Percentiles rank a stretch among this genome's conserved stretches.
phyloP scores from a whole-genome alignment of 257 asterid species.

The Solanum clarkiae region DNA sequence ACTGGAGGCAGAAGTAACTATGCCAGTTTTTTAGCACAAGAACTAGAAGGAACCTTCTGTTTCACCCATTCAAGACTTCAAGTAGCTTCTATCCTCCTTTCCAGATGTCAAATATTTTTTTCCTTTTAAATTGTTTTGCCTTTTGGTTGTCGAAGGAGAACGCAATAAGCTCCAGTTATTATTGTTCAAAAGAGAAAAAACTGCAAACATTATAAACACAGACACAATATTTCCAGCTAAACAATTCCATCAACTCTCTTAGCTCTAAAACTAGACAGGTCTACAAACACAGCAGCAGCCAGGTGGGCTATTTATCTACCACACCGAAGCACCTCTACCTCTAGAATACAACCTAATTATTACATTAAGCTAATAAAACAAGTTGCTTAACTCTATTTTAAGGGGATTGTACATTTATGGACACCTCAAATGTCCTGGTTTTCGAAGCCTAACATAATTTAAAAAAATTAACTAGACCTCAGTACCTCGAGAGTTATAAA shows the following conservation, averaged over 20 bases:
- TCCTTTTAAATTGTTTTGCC: not conserved
- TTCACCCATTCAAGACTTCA: not conserved
- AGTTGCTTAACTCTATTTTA: not conserved
- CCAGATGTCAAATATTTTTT: not conserved
- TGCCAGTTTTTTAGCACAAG: not conserved
- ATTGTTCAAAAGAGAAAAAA: not conserved
- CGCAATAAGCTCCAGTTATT: not conserved
- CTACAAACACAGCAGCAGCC: not conserved
- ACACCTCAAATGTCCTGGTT: not conserved
- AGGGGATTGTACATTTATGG: not conserved
- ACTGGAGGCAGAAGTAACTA: not conserved
- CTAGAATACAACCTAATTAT: not conserved
- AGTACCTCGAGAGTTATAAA: conserved; percentile 68
- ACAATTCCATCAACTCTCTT: not conserved
- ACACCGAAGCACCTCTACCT: not conserved
- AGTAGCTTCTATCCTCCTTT: not conserved
- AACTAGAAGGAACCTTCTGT: not conserved
- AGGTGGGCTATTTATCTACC: not conserved
- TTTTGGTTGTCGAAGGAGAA: not conserved
- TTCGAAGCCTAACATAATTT: not conserved
- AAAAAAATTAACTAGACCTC: not conserved
- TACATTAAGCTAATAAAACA: not conserved
- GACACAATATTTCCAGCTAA: not conserved
- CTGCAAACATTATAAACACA: not conserved
- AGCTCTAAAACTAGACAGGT: not conserved